These are phyloP conservation scores for Abrus pulchellus DNA, from an alignment of 306 rosid species.

Conservation along the genomic window DNA sequence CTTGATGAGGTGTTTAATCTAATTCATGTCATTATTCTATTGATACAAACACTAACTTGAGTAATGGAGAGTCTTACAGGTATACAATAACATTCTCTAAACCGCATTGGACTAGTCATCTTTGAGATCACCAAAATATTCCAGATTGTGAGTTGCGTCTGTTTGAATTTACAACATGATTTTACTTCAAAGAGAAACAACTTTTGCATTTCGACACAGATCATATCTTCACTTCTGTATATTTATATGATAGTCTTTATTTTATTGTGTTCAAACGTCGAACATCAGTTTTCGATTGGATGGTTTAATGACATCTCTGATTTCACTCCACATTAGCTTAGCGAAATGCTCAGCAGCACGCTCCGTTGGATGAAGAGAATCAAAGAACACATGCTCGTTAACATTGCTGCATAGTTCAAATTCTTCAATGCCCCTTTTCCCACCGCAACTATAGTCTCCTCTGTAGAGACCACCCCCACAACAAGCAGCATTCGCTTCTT, in stretches of 20 bases:
- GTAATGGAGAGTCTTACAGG: too few relatives aligned
- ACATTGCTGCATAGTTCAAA: constrained; percentile 55
- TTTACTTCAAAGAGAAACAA: too few relatives aligned
- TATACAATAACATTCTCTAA: too few relatives aligned
- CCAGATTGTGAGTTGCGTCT: too few relatives aligned
- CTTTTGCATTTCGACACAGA: too few relatives aligned
- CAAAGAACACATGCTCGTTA: constrained; percentile 58
- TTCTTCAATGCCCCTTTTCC: constrained; percentile 56
- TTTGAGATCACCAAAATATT: too few relatives aligned
- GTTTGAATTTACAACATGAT: neutral
- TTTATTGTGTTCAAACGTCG: constrained; percentile 14
- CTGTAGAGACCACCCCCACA: constrained; percentile 71
- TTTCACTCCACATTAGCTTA: constrained; percentile 53
- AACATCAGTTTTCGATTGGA: constrained; percentile 53
- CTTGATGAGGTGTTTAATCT: too few relatives aligned
- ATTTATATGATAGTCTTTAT: too few relatives aligned
- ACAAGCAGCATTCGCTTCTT: constrained; percentile 62
- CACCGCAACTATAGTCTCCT: constrained; percentile 70
- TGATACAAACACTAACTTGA: too few relatives aligned
- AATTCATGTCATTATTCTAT: too few relatives aligned
- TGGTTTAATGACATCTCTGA: constrained; percentile 43
- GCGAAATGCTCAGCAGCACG: constrained; percentile 46
- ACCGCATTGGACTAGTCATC: too few relatives aligned
- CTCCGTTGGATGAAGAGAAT: constrained; percentile 60
- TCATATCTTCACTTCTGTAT: too few relatives aligned